Evolutionary conservation across 2,329 filamentous ascomycete genomes (phyloP), one percentile per base, ranked within the genome.

Genomic region (Bipolaris sorokiniana): DNA sequence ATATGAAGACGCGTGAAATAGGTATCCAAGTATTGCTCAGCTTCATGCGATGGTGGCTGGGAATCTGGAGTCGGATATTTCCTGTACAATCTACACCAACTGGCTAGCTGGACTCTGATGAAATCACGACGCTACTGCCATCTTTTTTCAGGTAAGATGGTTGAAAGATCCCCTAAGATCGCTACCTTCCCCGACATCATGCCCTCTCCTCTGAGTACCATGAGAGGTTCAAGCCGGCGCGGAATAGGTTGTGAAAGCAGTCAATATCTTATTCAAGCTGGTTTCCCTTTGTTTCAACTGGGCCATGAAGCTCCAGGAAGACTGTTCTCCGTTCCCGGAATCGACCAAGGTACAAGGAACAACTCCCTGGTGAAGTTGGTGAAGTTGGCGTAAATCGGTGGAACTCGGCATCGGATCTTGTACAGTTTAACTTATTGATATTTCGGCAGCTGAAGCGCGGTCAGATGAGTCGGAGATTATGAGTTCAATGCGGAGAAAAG

Each of bases 361-460:
- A 5, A 18, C 20, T 41, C 38, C 38, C 11, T 41, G 20, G 38
- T 41, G 18, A 5, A 41, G 38, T 41, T 41, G 38, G 20, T 41
- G 16, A 11, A 40, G 10, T 40, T 22, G 3, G 37, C 22, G 22
- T 23, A 6, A 26, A 6, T 26, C 7, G 26, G 6, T 7, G 26
- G 5, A 26, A 26, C 26, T 45, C 42, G 42, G 42, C 42, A 45
- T 45, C 54, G 57, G 31, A 63, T 57, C 41, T 61, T 63, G 40
- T 57, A 57, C 3, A 56, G 9, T 31, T 56, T 60, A 28, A 57
- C 60, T 52, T 61, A 60, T 31, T 59, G 51, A 37, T 57, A 61
- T 31, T 54, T 57, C n/a, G 57, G 57, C 16, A 61, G 37, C 42
- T 45, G 42, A 22, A 45, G 23, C 26, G 22, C 42, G 4, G 42